A percentile compares a stretch with the other conserved stretches of the same genome.
Evolutionary conservation across 2,329 filamentous ascomycete species (phyloP).

Genomic region (Cladophialophora yegresii): DNA sequence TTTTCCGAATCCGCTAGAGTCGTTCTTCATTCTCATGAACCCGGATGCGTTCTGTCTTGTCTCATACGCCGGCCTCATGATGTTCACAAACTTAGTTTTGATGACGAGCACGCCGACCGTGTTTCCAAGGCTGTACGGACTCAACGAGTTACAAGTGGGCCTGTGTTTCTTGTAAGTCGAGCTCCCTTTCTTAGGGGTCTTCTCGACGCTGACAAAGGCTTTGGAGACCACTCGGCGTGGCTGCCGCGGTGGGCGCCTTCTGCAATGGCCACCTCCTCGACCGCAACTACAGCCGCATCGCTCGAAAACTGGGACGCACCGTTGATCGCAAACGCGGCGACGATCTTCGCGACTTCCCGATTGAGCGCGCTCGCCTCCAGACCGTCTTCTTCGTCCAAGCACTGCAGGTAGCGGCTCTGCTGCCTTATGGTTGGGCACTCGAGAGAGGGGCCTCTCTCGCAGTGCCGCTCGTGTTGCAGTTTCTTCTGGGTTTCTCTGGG

Average conservation of each 20-base stretch:
- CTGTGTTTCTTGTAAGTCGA: slow-evolving; percentile 21
- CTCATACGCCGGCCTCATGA: slow-evolving; percentile 13
- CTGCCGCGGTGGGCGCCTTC: slow-evolving; percentile 11
- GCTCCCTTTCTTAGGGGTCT: not conserved
- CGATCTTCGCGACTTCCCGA: slow-evolving; percentile 45
- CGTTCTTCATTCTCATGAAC: slow-evolving; percentile 18
- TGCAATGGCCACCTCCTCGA: slow-evolving; percentile 37
- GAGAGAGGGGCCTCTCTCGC: slow-evolving; percentile 10
- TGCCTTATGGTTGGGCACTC: slow-evolving; percentile 17
- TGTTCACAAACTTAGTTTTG: slow-evolving; percentile 15
- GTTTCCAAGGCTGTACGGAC: slow-evolving; percentile 14
- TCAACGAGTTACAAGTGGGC: slow-evolving; percentile 17
- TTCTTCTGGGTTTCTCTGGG: slow-evolving; percentile 12
- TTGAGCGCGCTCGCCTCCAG: slow-evolving; percentile 49
- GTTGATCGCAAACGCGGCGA: slow-evolving; percentile 29
- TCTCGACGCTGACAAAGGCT: not conserved
- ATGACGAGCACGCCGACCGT: slow-evolving; percentile 19
- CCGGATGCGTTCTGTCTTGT: slow-evolving; percentile 20
- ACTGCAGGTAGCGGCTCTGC: slow-evolving; percentile 6
- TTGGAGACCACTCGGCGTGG: slow-evolving; percentile 12
- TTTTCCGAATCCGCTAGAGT: slow-evolving; percentile 18
- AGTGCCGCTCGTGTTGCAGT: slow-evolving; percentile 16
- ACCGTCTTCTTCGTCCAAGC: slow-evolving; percentile 35
- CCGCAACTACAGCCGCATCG: slow-evolving; percentile 47
- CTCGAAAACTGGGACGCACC: slow-evolving; percentile 40